Conservation (phyloP, 2,329 filamentous ascomycete genomes). For the Trichoderma aggressivum region DNA sequence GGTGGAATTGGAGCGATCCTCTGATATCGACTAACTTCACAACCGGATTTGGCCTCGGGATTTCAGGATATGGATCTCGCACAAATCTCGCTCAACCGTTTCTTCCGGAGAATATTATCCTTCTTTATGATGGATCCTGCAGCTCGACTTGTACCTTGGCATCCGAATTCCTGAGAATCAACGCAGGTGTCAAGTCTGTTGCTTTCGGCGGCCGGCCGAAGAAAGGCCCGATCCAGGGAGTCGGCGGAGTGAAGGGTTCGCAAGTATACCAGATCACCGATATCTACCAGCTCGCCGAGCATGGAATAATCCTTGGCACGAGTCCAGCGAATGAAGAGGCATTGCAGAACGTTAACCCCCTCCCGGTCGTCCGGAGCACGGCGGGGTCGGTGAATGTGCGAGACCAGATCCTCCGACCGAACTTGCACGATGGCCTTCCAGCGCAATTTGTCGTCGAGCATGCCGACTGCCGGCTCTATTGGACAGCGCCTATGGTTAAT, state of each 20-base stretch:
- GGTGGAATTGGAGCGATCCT: constrained; percentile 48
- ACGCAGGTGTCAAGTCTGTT: constrained; percentile 50
- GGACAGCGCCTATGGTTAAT: constrained; percentile 47
- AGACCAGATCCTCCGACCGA: constrained; percentile 37
- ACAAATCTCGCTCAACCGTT: constrained; percentile 48
- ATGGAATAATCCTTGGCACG: background rate
- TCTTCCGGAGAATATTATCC: constrained; percentile 53
- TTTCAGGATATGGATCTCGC: constrained; percentile 45
- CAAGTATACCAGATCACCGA: constrained; percentile 24
- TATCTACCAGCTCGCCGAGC: background rate
- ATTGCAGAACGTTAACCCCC: constrained; percentile 18
- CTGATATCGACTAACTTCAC: constrained; percentile 40
- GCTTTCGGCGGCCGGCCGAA: constrained; percentile 50
- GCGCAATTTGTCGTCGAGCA: constrained; percentile 48
- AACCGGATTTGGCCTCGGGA: constrained; percentile 23
- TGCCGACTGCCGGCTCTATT: constrained; percentile 50
- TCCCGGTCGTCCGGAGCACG: constrained; percentile 34
- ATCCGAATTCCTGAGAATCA: constrained; percentile 50
- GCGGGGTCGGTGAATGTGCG: constrained; percentile 37
- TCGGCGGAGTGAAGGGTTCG: constrained; percentile 52
- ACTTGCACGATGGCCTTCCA: constrained; percentile 40
- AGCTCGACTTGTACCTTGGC: constrained; percentile 57
- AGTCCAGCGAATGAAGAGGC: background rate
- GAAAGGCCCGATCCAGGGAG: constrained; percentile 49
- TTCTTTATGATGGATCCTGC: constrained; percentile 59